Conservation (phyloP, 495 filamentous ascomycete genomes). For the Podospora tetraspora region DNA sequence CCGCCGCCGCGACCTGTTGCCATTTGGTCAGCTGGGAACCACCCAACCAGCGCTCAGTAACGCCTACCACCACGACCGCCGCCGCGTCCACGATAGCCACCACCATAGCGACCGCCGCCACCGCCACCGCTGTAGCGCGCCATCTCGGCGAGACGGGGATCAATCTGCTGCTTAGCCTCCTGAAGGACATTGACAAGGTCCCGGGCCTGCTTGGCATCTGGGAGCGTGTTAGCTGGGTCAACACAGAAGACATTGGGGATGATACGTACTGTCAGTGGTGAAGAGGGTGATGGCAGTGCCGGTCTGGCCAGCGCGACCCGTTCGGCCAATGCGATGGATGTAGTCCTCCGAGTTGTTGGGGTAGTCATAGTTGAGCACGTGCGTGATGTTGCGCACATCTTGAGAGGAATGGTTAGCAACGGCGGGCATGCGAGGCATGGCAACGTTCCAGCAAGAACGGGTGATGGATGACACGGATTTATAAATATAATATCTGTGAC, state of each 20-base stretch:
- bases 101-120: slow-evolving; percentile 63
- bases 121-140: slow-evolving; percentile 85
- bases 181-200: slow-evolving; percentile 87
- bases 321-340: slow-evolving; percentile 97
- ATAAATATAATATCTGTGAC: slow-evolving; percentile 61
- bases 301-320: slow-evolving; percentile 88
- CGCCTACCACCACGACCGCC: slow-evolving; percentile 31
- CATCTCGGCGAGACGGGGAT: slow-evolving; percentile 94
- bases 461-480: slow-evolving; percentile 33
- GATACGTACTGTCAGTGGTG: slow-evolving; percentile 90
- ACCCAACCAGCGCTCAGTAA: neutral
- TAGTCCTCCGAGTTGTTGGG: slow-evolving; percentile 99
- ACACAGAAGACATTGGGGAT: slow-evolving; percentile 3
- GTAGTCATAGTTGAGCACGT: slow-evolving; percentile 99
- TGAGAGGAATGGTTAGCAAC: slow-evolving; percentile 77
- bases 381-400: slow-evolving; percentile 99
- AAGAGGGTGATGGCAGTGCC: slow-evolving; percentile 95
- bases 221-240: slow-evolving; percentile 30
- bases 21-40: slow-evolving; percentile 13
- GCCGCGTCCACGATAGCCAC: slow-evolving; percentile 45
- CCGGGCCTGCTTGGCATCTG: slow-evolving; percentile 94
- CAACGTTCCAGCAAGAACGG: slow-evolving; percentile 53
- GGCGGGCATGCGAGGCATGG: slow-evolving; percentile 41
- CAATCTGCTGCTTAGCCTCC: slow-evolving; percentile 98
- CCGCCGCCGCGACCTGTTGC: slow-evolving; percentile 26